Conservation (phyloP, 2,329 filamentous ascomycete genomes). For the Cladophialophora chaetospira region DNA sequence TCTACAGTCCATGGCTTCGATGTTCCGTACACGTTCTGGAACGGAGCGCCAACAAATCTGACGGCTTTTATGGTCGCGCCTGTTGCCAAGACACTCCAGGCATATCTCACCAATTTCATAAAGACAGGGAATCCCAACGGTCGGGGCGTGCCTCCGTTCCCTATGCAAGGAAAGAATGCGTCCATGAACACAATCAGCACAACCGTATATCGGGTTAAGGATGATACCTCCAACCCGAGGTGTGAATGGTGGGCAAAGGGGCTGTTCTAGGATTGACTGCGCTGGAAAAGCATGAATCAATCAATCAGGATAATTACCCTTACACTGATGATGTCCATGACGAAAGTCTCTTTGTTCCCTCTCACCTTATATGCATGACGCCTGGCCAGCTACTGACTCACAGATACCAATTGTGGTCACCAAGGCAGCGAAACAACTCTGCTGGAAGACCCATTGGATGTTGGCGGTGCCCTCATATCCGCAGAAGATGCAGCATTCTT, state of each 20-base stretch:
- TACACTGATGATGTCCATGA: too few relatives aligned
- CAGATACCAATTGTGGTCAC: too few relatives aligned
- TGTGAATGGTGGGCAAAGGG: constrained; percentile 56
- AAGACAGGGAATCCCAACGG: constrained; percentile 40
- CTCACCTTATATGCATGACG: too few relatives aligned
- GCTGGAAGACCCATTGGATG: too few relatives aligned
- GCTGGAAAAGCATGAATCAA: too few relatives aligned
- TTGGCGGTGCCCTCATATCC: too few relatives aligned
- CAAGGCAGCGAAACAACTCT: too few relatives aligned
- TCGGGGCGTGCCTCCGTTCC: constrained; percentile 46
- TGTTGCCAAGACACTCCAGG: constrained; percentile 41
- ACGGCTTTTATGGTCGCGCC: constrained; percentile 40
- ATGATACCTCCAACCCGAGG: constrained; percentile 40
- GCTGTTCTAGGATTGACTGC: too few relatives aligned
- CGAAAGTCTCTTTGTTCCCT: too few relatives aligned
- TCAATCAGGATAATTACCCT: too few relatives aligned
- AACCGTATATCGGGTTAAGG: constrained; percentile 46
- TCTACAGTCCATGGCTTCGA: constrained; percentile 59
- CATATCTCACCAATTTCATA: constrained; percentile 43
- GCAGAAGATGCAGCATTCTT: too few relatives aligned
- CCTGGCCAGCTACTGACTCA: too few relatives aligned
- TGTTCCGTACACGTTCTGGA: constrained; percentile 56
- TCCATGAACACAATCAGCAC: constrained; percentile 49
- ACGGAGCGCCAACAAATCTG: constrained; percentile 39
- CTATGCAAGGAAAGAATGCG: constrained; percentile 49